These are phyloP conservation scores for Thelephora ganbajun DNA, from an alignment of 768 basidiomycete genomes.

Conservation along the genomic window DNA sequence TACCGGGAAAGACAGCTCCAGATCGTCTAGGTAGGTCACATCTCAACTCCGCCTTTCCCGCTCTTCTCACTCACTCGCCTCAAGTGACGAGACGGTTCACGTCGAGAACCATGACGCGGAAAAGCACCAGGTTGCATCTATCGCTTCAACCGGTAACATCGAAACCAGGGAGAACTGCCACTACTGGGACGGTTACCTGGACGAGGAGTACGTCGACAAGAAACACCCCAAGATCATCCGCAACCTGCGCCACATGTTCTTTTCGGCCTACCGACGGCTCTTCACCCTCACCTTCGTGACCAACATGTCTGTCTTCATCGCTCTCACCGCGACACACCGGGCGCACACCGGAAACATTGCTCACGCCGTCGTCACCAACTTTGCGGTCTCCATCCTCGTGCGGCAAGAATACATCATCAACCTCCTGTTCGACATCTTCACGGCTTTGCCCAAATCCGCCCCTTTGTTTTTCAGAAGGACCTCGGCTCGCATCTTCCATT, in stretches of 20 bases:
- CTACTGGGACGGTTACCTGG: constrained; percentile 36
- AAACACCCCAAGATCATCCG: constrained; percentile 28
- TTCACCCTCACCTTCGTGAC: constrained; percentile 38
- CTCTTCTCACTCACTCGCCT: too few species aligned
- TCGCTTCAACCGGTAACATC: constrained; percentile 6
- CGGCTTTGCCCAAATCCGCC: constrained; percentile 38
- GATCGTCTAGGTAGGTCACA: too few species aligned
- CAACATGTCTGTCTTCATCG: constrained; percentile 36
- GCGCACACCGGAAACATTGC: constrained; percentile 19
- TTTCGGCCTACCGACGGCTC: constrained; percentile 39
- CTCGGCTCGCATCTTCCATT: too few species aligned
- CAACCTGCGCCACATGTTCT: too few species aligned
- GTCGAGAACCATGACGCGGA: too few species aligned
- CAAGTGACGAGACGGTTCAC: too few species aligned
- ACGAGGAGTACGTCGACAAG: constrained; percentile 38
- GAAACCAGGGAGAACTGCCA: constrained; percentile 13
- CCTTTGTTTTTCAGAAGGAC: too few species aligned
- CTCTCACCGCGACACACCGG: constrained; percentile 4
- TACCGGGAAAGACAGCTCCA: too few species aligned
- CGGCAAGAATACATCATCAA: constrained; percentile 45
- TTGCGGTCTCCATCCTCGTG: too few species aligned
- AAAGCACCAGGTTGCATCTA: constrained; percentile 8
- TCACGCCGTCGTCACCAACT: constrained; percentile 30
- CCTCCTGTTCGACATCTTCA: constrained; percentile 37
- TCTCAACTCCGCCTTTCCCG: too few species aligned